These are phyloP conservation scores for Neurospora crassa DNA, from an alignment of 2,329 filamentous ascomycete genomes.

Conservation along the genomic window DNA sequence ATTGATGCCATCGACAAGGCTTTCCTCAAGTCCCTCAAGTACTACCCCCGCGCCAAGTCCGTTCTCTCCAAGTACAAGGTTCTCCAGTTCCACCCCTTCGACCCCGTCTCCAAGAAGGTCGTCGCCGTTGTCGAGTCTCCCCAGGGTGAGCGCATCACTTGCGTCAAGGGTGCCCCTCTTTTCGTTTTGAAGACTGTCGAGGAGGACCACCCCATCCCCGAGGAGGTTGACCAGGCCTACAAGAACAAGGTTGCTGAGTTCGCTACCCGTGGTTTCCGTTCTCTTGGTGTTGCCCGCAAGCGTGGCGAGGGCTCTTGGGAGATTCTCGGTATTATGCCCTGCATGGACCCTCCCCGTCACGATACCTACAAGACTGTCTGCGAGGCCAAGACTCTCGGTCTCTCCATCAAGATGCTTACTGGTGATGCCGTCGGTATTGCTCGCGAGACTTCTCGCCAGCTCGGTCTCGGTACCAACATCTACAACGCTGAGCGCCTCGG, in stretches of 20 bases:
- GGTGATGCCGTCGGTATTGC: conserved; percentile 91
- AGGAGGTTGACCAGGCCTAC: conserved; percentile 71
- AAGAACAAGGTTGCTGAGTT: conserved; percentile 91
- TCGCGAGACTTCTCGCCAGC: conserved; percentile 81
- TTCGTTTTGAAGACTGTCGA: conserved; percentile 82
- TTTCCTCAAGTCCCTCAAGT: conserved; percentile 76
- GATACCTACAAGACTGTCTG: conserved; percentile 85
- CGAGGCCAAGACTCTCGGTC: conserved; percentile 77
- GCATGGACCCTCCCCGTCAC: conserved; percentile 82
- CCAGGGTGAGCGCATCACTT: conserved; percentile 74
- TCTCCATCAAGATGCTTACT: conserved; percentile 94
- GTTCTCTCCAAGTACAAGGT: conserved; percentile 78
- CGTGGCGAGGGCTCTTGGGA: conserved; percentile 74
- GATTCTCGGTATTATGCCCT: conserved; percentile 91
- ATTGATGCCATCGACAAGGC: conserved; percentile 93
- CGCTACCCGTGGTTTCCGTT: conserved; percentile 86
- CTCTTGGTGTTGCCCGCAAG: conserved; percentile 87
- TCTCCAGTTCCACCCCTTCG: conserved; percentile 77
- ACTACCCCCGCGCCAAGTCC: conserved; percentile 73
- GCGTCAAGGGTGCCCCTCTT: conserved; percentile 84
- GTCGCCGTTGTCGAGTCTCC: conserved; percentile 74
- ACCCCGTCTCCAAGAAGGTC: conserved; percentile 91
- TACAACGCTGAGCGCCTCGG: conserved; percentile 90
- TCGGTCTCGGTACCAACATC: conserved; percentile 85
- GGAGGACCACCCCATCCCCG: conserved; percentile 71